A percentile compares a stretch with the other conserved stretches of the same genome.
These are phyloP conservation scores for Chytriomyces sp. DNA, from an alignment of 192 early-diverging fungal species.

Conservation along the genomic window DNA sequence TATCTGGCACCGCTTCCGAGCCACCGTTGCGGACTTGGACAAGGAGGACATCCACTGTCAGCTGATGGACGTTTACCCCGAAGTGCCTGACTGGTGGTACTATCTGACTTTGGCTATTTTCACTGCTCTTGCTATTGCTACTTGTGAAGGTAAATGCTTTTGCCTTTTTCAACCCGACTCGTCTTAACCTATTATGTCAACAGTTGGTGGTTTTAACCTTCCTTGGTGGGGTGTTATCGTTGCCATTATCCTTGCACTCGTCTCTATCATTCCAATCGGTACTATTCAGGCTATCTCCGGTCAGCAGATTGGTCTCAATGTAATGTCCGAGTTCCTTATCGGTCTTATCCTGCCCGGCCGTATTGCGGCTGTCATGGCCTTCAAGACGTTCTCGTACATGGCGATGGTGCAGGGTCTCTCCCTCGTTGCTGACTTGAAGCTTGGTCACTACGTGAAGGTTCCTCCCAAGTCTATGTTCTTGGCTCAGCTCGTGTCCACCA, in stretches of 20 bases:
- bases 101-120: slow-evolving; percentile 36
- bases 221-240: slow-evolving; percentile 71
- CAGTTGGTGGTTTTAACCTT: slow-evolving; percentile 61
- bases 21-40: slow-evolving; percentile 18
- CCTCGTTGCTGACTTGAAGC: slow-evolving; percentile 72
- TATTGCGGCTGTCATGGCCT: slow-evolving; percentile 81
- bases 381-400: slow-evolving; percentile 85
- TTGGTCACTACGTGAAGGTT: slow-evolving; percentile 79
- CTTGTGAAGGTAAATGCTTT: slow-evolving; percentile 9
- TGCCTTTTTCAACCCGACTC: too few species aligned
- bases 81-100: slow-evolving; percentile 71
- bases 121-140: slow-evolving; percentile 37
- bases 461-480: slow-evolving; percentile 62
- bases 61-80: slow-evolving; percentile 72
- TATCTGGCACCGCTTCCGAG: slow-evolving; percentile 9
- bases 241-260: slow-evolving; percentile 9
- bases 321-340: slow-evolving; percentile 81
- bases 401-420: slow-evolving; percentile 74
- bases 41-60: slow-evolving; percentile 62
- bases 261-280: slow-evolving; percentile 42
- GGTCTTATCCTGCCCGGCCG: slow-evolving; percentile 78
- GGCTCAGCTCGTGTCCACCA: slow-evolving; percentile 53
- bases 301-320: slow-evolving; percentile 77
- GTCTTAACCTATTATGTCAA: too few species aligned
- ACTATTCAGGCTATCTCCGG: slow-evolving; percentile 79